phyloP scores from a whole-genome alignment of 805 yeast genomes.

The Sugiyamaella lignohabitans region DNA sequence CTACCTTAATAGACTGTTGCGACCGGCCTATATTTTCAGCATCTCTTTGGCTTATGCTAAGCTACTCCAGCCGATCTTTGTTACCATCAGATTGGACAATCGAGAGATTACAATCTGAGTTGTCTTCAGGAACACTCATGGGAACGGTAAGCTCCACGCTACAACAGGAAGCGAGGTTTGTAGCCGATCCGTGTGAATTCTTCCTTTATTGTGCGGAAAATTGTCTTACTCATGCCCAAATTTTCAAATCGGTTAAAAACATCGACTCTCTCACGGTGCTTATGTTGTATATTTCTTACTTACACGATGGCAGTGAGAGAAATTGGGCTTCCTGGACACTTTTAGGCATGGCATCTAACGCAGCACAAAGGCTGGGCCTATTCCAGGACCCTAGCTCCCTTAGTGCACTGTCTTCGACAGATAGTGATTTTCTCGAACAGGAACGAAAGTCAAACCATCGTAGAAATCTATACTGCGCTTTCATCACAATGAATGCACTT shows the following conservation, averaged over 20 bases:
- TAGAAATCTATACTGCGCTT: slow-evolving; percentile 5
- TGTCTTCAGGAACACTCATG: slow-evolving; percentile 2
- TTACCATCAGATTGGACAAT: not conserved
- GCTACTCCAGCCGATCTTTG: slow-evolving; percentile 6
- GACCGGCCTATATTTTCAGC: slow-evolving; percentile 1
- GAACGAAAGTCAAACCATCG: slow-evolving; percentile 1
- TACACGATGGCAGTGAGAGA: slow-evolving; percentile 14
- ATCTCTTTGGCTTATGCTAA: slow-evolving; percentile 8
- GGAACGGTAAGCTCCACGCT: slow-evolving; percentile 3
- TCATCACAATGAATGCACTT: slow-evolving; percentile 7
- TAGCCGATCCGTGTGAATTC: slow-evolving; percentile 15
- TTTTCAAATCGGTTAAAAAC: slow-evolving; percentile 4
- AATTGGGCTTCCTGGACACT: slow-evolving; percentile 13
- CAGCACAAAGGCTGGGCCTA: slow-evolving; percentile 13
- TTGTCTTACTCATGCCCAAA: slow-evolving; percentile 4
- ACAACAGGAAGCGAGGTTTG: slow-evolving; percentile 11
- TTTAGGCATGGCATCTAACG: slow-evolving; percentile 13
- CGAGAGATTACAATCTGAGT: slow-evolving; percentile 3
- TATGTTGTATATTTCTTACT: slow-evolving; percentile 7
- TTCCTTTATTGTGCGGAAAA: slow-evolving; percentile 13
- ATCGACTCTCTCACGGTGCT: slow-evolving; percentile 5
- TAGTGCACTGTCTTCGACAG: not conserved
- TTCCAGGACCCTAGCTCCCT: slow-evolving; percentile 11
- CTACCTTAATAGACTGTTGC: not conserved
- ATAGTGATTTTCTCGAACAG: not conserved